phyloP scores from a whole-genome alignment of 805 yeast genomes.

The Barnettozyma wickerhamii region DNA sequence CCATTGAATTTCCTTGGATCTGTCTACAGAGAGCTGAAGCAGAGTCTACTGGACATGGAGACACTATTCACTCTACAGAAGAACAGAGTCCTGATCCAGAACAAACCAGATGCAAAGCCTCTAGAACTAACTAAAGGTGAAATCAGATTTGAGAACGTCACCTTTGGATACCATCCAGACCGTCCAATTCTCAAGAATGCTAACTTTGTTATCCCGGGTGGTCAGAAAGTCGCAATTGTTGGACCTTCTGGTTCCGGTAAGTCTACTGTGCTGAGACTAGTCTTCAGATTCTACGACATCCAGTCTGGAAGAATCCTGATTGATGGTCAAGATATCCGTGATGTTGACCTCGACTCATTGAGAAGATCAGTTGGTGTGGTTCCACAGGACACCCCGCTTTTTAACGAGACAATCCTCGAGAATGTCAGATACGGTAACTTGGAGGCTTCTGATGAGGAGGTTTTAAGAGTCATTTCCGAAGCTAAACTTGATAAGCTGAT shows the following conservation, averaged over 20 bases:
- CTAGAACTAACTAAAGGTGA: slow-evolving; percentile 54
- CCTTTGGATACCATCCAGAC: slow-evolving; percentile 88
- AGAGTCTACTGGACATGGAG: slow-evolving; percentile 93
- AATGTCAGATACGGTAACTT: slow-evolving; percentile 84
- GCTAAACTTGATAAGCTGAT: slow-evolving; percentile 69
- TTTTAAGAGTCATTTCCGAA: slow-evolving; percentile 53
- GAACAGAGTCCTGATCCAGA: slow-evolving; percentile 62
- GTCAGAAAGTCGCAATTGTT: slow-evolving; percentile 86
- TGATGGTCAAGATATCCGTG: slow-evolving; percentile 84
- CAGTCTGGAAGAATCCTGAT: slow-evolving; percentile 69
- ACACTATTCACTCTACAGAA: slow-evolving; percentile 82
- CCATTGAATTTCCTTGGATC: slow-evolving; percentile 94
- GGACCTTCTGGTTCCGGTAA: slow-evolving; percentile 98
- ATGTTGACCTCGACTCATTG: slow-evolving; percentile 69
- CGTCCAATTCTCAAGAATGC: slow-evolving; percentile 82
- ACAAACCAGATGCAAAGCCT: slow-evolving; percentile 58
- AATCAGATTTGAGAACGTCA: slow-evolving; percentile 82
- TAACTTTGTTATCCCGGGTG: slow-evolving; percentile 83
- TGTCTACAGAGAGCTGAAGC: slow-evolving; percentile 92
- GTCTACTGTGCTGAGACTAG: slow-evolving; percentile 78
- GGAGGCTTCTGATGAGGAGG: slow-evolving; percentile 68
- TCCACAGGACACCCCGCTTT: slow-evolving; percentile 96
- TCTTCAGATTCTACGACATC: slow-evolving; percentile 89
- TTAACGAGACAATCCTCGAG: slow-evolving; percentile 85
- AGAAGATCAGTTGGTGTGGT: slow-evolving; percentile 82